phyloP scores from a whole-genome alignment of 306 rosid species.

The Citrullus mucosospermus region DNA sequence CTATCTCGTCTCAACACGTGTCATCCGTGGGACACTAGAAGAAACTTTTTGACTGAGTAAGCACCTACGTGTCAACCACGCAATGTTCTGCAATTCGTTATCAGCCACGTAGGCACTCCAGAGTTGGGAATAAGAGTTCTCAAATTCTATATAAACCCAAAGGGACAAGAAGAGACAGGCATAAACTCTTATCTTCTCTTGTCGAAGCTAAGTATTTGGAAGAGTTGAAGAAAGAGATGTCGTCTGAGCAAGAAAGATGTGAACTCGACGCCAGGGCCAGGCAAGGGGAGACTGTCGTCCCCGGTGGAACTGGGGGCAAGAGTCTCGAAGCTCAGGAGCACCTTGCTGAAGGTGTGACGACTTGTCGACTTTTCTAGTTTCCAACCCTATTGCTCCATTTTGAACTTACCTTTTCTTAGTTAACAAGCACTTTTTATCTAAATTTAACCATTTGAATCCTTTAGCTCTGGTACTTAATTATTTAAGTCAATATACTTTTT shows the following conservation, averaged over 20 bases:
- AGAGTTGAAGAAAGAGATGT: constrained; percentile 20
- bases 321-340: constrained; percentile 67
- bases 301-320: constrained; percentile 79
- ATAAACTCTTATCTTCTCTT: neutral
- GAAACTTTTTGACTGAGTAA: neutral
- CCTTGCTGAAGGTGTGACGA: constrained; percentile 57
- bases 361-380: neutral
- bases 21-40: neutral
- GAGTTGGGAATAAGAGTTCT: neutral
- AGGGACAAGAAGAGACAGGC: neutral
- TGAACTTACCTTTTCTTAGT: too few species aligned
- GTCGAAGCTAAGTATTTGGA: neutral
- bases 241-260: constrained; percentile 29
- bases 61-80: neutral
- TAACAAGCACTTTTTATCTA: too few species aligned
- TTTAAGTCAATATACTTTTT: too few species aligned
- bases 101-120: neutral
- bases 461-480: too few species aligned
- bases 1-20: neutral
- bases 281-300: constrained; percentile 59
- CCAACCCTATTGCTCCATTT: too few species aligned
- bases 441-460: too few species aligned
- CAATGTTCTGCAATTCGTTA: neutral
- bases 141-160: neutral
- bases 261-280: constrained; percentile 52